Conservation (phyloP, 257 asterid genomes). For the Catharanthus roseus region DNA sequence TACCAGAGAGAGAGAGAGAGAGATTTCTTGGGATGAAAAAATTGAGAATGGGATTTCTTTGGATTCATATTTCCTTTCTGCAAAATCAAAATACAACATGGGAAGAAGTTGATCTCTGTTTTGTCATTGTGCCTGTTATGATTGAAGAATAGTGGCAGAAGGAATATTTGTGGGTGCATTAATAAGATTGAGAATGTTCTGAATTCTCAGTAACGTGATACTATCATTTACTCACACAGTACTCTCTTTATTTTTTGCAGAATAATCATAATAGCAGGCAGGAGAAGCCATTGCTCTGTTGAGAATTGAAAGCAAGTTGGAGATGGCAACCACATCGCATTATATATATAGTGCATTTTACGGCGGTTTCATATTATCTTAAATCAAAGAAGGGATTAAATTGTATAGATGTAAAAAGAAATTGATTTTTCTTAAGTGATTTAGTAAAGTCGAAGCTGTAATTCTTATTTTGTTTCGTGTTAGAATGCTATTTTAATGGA, state of each 20-base stretch:
- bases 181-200: neutral
- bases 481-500: too few relatives aligned
- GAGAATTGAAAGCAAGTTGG: too few relatives aligned
- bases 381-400: too few relatives aligned
- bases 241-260: neutral
- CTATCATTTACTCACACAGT: too few relatives aligned
- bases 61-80: neutral
- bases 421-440: too few relatives aligned
- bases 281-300: neutral
- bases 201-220: neutral
- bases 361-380: too few relatives aligned
- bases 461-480: too few relatives aligned
- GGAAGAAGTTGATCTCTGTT: neutral
- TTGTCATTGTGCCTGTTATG: slow-evolving; percentile 1
- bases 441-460: too few relatives aligned
- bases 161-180: slow-evolving; percentile 4
- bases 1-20: neutral
- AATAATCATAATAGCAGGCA: too few relatives aligned
- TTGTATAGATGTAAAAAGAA: too few relatives aligned
- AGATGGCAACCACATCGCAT: too few relatives aligned
- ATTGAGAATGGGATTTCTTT: slow-evolving; percentile 1
- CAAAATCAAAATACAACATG: slow-evolving; percentile 4
- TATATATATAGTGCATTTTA: too few relatives aligned
- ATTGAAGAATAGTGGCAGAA: neutral
- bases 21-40: slow-evolving; percentile 4